Base-by-base conservation (phyloP, 352 stramenopile species). In the Peronospora farinosa region DNA sequence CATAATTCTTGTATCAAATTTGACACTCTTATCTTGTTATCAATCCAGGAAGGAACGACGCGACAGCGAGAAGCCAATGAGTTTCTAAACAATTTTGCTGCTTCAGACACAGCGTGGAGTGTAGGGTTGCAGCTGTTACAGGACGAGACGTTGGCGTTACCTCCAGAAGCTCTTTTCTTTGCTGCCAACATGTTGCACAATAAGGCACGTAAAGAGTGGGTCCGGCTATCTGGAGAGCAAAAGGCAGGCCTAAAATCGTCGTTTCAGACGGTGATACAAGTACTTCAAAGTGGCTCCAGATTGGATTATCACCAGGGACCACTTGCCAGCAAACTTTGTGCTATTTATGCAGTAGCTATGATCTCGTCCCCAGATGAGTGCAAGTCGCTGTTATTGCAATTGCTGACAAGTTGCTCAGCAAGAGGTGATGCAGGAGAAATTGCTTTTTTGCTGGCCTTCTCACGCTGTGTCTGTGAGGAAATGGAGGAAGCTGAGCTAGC, bases 151-250 rank as follows among this genome's bases (percentile, higher is more conserved):
- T 59, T 79, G 15, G 53, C 52, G 17, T 38, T 84, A 39, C 59
- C 72, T 21, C 56, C 62, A 4, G 72, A 84, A 44, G 70, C 64
- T 43, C 69, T 85, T n/a, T 88, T 84, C 63, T 86, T 88, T 37
- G 74, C 74, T 0, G 78, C 78, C 46, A 88, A 85, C 46, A 84
- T 88, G 73, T 39, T 88, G 15, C 78, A 88, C 53, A 63, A 68
- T 13, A 88, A 88, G 51, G 67, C 84, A 31, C 74, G 74, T 12
- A 80, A 76, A 54, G 72, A 86, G 41, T 88, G 78, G 78, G 54
- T 70, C 27, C 69, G 66, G 35, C 47, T 85, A 21, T 36, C 72
- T 5, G 40, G 44, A 30, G 65, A 69, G 27, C 58, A 64, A 12
- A 73, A 70, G 23, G 33, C 50, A 5, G 65, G 51, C 36, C 64